Conservation (phyloP, 2,329 filamentous ascomycete genomes). For the Aspergillus pseudonomiae region DNA sequence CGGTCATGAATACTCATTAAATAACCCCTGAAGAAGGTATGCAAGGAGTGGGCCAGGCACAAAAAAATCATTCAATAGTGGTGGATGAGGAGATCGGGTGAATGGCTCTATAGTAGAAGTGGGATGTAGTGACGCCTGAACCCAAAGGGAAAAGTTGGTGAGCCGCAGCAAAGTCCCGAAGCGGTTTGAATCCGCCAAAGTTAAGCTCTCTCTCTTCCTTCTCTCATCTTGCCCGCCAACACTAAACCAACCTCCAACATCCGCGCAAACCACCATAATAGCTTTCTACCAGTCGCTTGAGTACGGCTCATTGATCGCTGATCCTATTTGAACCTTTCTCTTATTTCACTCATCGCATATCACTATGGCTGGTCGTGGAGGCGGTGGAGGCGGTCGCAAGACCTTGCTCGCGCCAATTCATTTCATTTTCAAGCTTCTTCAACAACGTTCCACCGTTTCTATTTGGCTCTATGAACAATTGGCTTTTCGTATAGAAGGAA, state of each 20-base stretch:
- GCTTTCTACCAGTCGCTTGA: neutral
- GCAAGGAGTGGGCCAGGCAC: slow-evolving; percentile 10
- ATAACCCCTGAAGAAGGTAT: slow-evolving; percentile 16
- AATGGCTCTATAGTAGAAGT: slow-evolving; percentile 20
- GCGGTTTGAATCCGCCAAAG: slow-evolving; percentile 13
- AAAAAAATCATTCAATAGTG: slow-evolving; percentile 6
- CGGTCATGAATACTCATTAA: slow-evolving; percentile 30
- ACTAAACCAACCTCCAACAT: neutral
- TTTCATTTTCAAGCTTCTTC: slow-evolving; percentile 92
- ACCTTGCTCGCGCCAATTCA: slow-evolving; percentile 78
- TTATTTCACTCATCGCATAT: slow-evolving; percentile 14
- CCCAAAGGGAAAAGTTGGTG: slow-evolving; percentile 34
- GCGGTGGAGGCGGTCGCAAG: slow-evolving; percentile 62
- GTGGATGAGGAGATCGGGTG: slow-evolving; percentile 9
- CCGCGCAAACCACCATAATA: neutral
- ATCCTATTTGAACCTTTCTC: neutral
- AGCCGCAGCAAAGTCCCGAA: slow-evolving; percentile 28
- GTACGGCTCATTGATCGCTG: neutral
- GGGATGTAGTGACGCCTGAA: slow-evolving; percentile 30
- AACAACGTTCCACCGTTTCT: slow-evolving; percentile 78
- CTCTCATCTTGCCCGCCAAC: slow-evolving; percentile 11
- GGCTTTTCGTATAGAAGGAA: slow-evolving; percentile 90
- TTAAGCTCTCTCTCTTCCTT: slow-evolving; percentile 17
- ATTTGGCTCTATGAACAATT: slow-evolving; percentile 99
- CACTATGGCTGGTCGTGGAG: slow-evolving; percentile 57